These are phyloP conservation scores for Tetrapisispora pingtungensis DNA, from an alignment of 805 yeast species.

Conservation along the genomic window DNA sequence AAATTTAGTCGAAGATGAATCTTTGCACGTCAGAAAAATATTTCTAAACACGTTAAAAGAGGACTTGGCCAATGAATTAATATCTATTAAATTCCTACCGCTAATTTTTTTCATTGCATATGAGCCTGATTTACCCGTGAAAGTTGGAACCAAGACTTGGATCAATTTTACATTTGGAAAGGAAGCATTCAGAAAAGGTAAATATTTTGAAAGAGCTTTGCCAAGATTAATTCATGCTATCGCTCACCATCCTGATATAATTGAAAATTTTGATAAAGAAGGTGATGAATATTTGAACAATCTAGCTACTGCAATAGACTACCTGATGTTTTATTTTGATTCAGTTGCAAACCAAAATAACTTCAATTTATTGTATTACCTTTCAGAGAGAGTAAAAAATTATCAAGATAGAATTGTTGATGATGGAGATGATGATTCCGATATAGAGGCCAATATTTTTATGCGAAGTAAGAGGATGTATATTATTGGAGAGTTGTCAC, in stretches of 20 bases:
- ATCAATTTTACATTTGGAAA: conserved; percentile 43
- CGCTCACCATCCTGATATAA: conserved; percentile 52
- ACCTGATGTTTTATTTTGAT: conserved; percentile 50
- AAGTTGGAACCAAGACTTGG: conserved; percentile 55
- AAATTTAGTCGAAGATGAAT: conserved; percentile 58
- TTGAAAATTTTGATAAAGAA: conserved; percentile 40
- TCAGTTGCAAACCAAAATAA: conserved; percentile 55
- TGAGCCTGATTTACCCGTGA: conserved; percentile 52
- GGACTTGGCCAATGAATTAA: conserved; percentile 38
- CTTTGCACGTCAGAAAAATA: conserved; percentile 41
- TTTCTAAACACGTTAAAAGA: conserved; percentile 44
- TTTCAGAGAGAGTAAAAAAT: conserved; percentile 71
- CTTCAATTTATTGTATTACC: conserved; percentile 60
- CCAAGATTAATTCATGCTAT: conserved; percentile 59
- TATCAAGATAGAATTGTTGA: conserved; percentile 46
- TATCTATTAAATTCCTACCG: conserved; percentile 60
- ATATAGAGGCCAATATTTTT: conserved; percentile 11
- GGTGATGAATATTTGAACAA: conserved; percentile 34
- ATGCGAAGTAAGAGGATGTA: conserved; percentile 36
- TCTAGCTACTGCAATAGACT: conserved; percentile 45
- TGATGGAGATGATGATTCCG: conserved; percentile 24
- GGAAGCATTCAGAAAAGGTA: conserved; percentile 30
- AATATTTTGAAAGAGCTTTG: conserved; percentile 55
- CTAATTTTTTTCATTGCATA: conserved; percentile 64
- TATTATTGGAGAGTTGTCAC: conserved; percentile 63